Percentiles rank a stretch among this genome's conserved stretches.
Conservation (phyloP, 2,329 filamentous ascomycete species). For the Trichoderma polysporum region DNA sequence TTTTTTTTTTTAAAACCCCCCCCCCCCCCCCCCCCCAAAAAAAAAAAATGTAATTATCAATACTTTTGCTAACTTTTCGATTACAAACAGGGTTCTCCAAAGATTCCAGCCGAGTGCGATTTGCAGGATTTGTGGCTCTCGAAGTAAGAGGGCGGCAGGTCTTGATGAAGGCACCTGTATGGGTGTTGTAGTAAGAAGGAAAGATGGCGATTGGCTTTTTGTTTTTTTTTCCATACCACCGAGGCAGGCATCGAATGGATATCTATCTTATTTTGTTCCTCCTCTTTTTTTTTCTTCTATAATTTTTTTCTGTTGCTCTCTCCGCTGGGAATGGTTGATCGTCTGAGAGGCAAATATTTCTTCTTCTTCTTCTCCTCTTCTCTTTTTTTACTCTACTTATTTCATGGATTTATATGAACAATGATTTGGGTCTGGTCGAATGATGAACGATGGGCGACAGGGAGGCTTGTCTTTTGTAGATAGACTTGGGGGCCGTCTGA, state of each 20-base stretch:
- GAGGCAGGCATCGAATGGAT: neutral
- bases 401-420: neutral
- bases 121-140: conserved; percentile 72
- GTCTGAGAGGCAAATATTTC: neutral
- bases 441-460: neutral
- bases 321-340: neutral
- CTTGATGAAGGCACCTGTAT: conserved; percentile 73
- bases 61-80: conserved; percentile 22
- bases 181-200: conserved; percentile 45
- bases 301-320: neutral
- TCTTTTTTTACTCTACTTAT: neutral
- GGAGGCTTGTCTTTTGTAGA: neutral
- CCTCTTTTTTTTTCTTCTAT: neutral
- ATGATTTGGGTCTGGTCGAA: neutral
- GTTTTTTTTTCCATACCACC: neutral
- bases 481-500: neutral
- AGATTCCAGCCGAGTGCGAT: conserved; percentile 61
- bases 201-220: neutral
- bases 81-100: conserved; percentile 41
- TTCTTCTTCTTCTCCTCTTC: neutral
- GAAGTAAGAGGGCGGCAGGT: conserved; percentile 76
- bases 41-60: neutral
- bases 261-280: neutral
- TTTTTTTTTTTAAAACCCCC: neutral
- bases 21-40: too few species aligned